Percentiles rank a stretch among this genome's conserved stretches.
These are phyloP conservation scores for Paramecium bursaria DNA, from an alignment of 73 alveolate genomes.

Conservation along the genomic window DNA sequence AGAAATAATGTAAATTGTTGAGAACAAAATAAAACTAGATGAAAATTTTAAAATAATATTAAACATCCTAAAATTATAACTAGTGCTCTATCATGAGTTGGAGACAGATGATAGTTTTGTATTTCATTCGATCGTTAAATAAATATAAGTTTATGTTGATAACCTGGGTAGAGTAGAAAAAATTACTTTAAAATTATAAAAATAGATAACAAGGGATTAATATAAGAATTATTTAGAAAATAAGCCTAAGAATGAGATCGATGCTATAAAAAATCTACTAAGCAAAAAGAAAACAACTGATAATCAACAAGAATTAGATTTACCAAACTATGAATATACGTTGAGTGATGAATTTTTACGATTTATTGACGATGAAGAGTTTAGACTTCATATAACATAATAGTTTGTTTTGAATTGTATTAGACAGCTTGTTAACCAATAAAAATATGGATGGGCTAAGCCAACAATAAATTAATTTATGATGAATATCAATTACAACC, in stretches of 20 bases:
- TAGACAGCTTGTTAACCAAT: neutral
- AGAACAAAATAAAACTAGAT: neutral
- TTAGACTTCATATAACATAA: neutral
- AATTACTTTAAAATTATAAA: too few relatives aligned
- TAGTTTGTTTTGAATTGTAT: conserved; percentile 21
- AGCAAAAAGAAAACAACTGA: neutral
- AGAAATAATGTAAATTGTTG: conserved; percentile 6
- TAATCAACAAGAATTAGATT: neutral
- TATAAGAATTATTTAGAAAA: too few relatives aligned
- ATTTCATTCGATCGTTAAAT: too few relatives aligned
- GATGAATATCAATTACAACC: neutral
- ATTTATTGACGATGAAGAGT: neutral
- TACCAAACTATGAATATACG: neutral
- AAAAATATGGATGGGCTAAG: conserved; percentile 37
- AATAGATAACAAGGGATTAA: too few relatives aligned
- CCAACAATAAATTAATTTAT: neutral
- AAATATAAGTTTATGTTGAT: too few relatives aligned
- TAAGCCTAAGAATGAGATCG: too few relatives aligned
- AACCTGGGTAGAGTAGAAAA: too few relatives aligned
- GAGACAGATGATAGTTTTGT: too few relatives aligned
- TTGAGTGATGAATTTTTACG: neutral
- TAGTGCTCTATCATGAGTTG: too few relatives aligned
- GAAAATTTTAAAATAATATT: neutral
- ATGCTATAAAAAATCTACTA: too few relatives aligned
- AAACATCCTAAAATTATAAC: too few relatives aligned